Conservation (phyloP, 208 protist species). For the Leishmania aethiopica region DNA sequence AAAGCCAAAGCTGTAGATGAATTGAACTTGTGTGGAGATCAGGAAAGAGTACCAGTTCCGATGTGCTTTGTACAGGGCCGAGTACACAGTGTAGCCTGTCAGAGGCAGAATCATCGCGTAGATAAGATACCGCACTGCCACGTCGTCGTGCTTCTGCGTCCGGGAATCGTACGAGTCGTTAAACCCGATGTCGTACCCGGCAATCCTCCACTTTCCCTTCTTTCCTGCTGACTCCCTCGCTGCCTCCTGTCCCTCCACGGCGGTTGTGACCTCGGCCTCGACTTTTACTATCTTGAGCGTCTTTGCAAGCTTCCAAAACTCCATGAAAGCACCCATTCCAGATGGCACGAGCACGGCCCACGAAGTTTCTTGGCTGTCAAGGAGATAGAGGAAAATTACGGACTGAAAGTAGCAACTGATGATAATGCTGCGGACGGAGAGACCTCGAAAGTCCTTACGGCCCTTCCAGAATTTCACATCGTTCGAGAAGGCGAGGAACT, state of each 20-base stretch:
- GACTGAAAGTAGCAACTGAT: slow-evolving; percentile 94
- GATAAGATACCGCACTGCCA: slow-evolving; percentile 94
- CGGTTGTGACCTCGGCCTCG: neutral
- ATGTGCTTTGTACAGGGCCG: slow-evolving; percentile 93
- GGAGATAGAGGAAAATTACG: slow-evolving; percentile 98
- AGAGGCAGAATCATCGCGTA: slow-evolving; percentile 94
- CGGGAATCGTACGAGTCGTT: slow-evolving; percentile 69
- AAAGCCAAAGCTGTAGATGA: slow-evolving; percentile 96
- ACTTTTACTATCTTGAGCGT: slow-evolving; percentile 34
- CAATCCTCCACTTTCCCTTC: slow-evolving; percentile 11
- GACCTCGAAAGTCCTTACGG: slow-evolving; percentile 95
- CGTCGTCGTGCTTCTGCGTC: slow-evolving; percentile 90
- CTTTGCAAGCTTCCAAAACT: slow-evolving; percentile 98
- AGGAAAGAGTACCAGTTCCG: slow-evolving; percentile 95
- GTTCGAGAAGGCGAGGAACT: slow-evolving; percentile 99
- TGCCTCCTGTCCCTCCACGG: neutral
- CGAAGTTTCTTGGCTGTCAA: slow-evolving; percentile 94
- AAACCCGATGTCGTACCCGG: slow-evolving; percentile 59
- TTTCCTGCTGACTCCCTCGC: neutral
- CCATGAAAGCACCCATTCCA: slow-evolving; percentile 90
- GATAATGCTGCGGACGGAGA: slow-evolving; percentile 95
- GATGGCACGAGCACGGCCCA: slow-evolving; percentile 94
- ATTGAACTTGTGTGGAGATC: slow-evolving; percentile 84
- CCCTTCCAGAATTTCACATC: slow-evolving; percentile 90
- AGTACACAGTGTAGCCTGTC: slow-evolving; percentile 95